Evolutionary conservation across 1,284 basidiomycete species (phyloP).

Genomic region (Gastroboletus turbinatus): DNA sequence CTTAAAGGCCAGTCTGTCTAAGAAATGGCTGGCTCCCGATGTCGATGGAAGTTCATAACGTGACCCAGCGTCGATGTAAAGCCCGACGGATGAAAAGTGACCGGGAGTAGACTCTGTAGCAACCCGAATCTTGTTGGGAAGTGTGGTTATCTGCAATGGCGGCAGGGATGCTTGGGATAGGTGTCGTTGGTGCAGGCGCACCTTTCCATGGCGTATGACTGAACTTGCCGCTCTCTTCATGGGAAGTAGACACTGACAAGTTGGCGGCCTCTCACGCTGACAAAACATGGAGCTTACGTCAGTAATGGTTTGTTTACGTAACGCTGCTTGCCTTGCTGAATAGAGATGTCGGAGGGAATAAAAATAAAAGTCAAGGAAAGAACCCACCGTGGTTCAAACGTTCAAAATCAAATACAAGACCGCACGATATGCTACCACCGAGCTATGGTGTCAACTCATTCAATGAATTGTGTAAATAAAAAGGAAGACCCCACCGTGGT

Average conservation of each 20-base stretch:
- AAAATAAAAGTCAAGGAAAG: not conserved
- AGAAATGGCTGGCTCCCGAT: slow-evolving; percentile 86
- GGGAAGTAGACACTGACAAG: slow-evolving; percentile 10
- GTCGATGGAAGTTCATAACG: slow-evolving; percentile 83
- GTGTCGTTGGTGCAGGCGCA: slow-evolving; percentile 19
- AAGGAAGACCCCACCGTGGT: slow-evolving; percentile 40
- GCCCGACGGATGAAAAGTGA: slow-evolving; percentile 92
- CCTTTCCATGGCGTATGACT: slow-evolving; percentile 26
- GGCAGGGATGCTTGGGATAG: slow-evolving; percentile 30
- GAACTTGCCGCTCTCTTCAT: slow-evolving; percentile 31
- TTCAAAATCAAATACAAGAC: no score
- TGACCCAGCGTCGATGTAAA: slow-evolving; percentile 93
- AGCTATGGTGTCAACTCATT: no score
- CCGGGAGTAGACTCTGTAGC: slow-evolving; percentile 90
- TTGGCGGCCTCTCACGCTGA: not conserved
- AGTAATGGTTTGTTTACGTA: not conserved
- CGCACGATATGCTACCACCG: no score
- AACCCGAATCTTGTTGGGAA: slow-evolving; percentile 90
- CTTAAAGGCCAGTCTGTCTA: slow-evolving; percentile 97
- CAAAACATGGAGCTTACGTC: slow-evolving; percentile 1
- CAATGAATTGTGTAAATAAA: not conserved
- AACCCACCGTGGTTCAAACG: no score
- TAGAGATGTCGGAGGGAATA: no score
- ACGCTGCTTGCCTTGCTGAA: no score
- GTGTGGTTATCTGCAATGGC: slow-evolving; percentile 69